phyloP scores from a whole-genome alignment of 2,329 filamentous ascomycete species.

The Ophiocordyceps camponoti-saundersi region DNA sequence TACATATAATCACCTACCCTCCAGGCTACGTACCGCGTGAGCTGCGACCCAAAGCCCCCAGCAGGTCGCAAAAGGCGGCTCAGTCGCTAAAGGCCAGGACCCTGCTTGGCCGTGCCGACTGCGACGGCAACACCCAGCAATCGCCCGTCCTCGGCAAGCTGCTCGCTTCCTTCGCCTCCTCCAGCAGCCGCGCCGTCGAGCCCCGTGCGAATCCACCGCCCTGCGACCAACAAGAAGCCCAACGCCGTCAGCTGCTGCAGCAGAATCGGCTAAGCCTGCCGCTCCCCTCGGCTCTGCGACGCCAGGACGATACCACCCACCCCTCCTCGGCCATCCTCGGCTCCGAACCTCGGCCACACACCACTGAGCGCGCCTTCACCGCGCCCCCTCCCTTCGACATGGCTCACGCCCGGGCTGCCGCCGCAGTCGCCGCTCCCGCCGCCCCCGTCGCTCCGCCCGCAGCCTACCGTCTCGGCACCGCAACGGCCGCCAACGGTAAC shows the following conservation, averaged over 20 bases:
- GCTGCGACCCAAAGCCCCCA: constrained; percentile 12
- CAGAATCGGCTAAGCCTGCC: not conserved
- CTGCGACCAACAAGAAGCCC: constrained; percentile 13
- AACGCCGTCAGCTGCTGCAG: constrained; percentile 4
- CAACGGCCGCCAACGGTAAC: constrained; percentile 9
- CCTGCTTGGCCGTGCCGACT: not conserved
- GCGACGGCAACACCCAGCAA: constrained; percentile 1
- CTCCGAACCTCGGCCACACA: not conserved
- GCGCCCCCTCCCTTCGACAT: constrained; percentile 1
- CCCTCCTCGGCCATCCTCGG: not conserved
- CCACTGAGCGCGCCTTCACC: not conserved
- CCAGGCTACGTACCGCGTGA: constrained; percentile 27
- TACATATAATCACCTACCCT: constrained; percentile 24
- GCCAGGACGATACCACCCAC: not conserved
- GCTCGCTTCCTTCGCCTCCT: constrained; percentile 3
- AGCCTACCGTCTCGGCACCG: constrained; percentile 8
- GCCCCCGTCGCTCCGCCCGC: constrained; percentile 8
- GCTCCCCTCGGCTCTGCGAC: not conserved
- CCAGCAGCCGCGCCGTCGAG: not conserved
- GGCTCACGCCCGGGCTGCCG: not conserved
- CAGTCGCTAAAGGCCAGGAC: not conserved
- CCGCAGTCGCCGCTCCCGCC: constrained; percentile 10
- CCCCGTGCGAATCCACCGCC: constrained; percentile 5
- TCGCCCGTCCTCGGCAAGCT: constrained; percentile 4
- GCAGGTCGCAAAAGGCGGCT: constrained; percentile 1